Evolutionary conservation across 2,329 filamentous ascomycete genomes (phyloP).

Genomic region (Bipolaris bicolor): DNA sequence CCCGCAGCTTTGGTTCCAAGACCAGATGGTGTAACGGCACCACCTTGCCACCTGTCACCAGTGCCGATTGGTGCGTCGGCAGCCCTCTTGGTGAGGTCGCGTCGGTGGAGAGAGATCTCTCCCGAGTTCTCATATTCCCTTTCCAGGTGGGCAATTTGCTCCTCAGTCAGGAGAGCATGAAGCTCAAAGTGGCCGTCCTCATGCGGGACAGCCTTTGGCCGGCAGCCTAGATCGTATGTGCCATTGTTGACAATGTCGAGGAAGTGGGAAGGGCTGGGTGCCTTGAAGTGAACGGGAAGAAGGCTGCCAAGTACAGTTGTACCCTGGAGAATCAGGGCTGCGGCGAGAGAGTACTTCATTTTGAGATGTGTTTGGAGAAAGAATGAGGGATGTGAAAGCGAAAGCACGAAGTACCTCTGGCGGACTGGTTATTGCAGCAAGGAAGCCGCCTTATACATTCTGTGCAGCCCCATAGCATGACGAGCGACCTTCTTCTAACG

Average conservation of each 20-base stretch:
- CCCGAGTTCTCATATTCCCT: conserved; percentile 31
- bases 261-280: conserved; percentile 39
- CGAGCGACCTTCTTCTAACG: conserved; percentile 19
- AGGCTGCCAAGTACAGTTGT: conserved; percentile 38
- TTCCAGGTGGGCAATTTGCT: conserved; percentile 41
- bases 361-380: conserved; percentile 9
- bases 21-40: conserved; percentile 51
- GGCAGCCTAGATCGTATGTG: conserved; percentile 45
- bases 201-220: conserved; percentile 38
- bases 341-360: conserved; percentile 43
- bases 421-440: background rate
- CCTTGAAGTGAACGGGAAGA: conserved; percentile 40
- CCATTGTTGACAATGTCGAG: conserved; percentile 43
- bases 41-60: conserved; percentile 52
- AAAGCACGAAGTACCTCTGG: background rate
- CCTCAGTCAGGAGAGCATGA: conserved; percentile 42
- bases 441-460: conserved; percentile 14
- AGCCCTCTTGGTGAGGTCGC: conserved; percentile 35
- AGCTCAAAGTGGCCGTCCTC: conserved; percentile 41
- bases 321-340: conserved; percentile 37
- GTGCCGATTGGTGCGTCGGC: conserved; percentile 43
- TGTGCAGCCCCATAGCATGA: background rate
- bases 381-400: conserved; percentile 6
- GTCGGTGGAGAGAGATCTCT: conserved; percentile 33
- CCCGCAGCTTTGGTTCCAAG: conserved; percentile 49